These are phyloP conservation scores for Colletotrichum costaricense DNA, from an alignment of 2,329 filamentous ascomycete species.

Conservation along the genomic window DNA sequence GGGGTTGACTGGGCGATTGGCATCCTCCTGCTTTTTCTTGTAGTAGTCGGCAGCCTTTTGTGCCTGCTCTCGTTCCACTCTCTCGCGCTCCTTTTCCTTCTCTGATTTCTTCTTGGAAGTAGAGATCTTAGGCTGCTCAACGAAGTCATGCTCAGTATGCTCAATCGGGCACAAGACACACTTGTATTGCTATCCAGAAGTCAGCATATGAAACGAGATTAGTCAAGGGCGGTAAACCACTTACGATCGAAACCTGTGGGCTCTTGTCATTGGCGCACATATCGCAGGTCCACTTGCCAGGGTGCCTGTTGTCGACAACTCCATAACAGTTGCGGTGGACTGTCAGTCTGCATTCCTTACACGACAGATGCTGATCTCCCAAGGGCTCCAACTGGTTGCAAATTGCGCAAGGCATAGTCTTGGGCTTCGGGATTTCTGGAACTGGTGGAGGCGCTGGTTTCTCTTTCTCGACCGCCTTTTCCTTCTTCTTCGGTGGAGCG, in stretches of 20 bases:
- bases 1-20: conserved; percentile 84
- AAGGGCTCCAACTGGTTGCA: conserved; percentile 80
- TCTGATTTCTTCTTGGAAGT: conserved; percentile 91
- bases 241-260: conserved; percentile 89
- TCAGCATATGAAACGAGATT: conserved; percentile 37
- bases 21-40: conserved; percentile 82
- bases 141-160: conserved; percentile 82
- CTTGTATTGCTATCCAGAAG: conserved; percentile 77
- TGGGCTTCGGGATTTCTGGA: conserved; percentile 83
- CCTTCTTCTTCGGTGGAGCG: conserved; percentile 66
- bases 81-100: conserved; percentile 89
- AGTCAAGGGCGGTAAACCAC: conserved; percentile 44
- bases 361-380: conserved; percentile 80
- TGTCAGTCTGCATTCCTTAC: conserved; percentile 88
- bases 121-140: conserved; percentile 82
- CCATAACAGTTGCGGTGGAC: conserved; percentile 96
- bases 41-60: conserved; percentile 85
- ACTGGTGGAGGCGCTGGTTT: conserved; percentile 73
- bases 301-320: conserved; percentile 75
- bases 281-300: conserved; percentile 92
- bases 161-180: conserved; percentile 92
- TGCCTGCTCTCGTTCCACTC: conserved; percentile 85
- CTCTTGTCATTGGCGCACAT: conserved; percentile 96
- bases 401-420: conserved; percentile 84
- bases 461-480: conserved; percentile 68